Conservation (phyloP, 345 rosid genomes). For the Eucalyptus curtisii region DNA sequence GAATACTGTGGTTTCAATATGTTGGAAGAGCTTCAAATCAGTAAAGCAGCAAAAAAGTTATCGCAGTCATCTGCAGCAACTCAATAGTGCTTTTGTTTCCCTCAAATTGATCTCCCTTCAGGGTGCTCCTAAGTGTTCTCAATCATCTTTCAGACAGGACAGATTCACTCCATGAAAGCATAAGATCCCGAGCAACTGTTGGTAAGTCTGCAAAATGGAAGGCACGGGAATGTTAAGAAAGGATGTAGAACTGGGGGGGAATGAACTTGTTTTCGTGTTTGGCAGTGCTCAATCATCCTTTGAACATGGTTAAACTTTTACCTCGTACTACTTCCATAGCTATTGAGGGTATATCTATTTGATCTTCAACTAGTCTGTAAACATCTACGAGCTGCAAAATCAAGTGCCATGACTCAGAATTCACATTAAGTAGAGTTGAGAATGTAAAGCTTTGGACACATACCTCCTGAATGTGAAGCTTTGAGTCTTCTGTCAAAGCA, state of each 20-base stretch:
- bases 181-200: conserved; percentile 53
- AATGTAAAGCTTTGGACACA: not conserved
- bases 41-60: not conserved
- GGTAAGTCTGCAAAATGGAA: conserved; percentile 55
- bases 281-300: not conserved
- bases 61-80: not conserved
- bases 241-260: not conserved
- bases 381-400: conserved; percentile 72
- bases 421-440: not conserved
- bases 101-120: not conserved
- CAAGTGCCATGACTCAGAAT: not conserved
- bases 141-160: conserved; percentile 44
- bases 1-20: not conserved
- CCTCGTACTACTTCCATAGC: conserved; percentile 72
- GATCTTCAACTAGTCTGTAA: conserved; percentile 72
- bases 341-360: conserved; percentile 63
- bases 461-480: conserved; percentile 91
- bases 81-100: not conserved
- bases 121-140: not conserved
- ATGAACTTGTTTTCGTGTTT: not conserved
- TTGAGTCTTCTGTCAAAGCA: conserved; percentile 90
- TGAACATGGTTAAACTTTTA: not conserved
- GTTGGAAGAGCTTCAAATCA: not conserved
- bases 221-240: not conserved
- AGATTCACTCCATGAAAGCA: conserved; percentile 78